Conservation (phyloP, 140 eudicot genomes). For the Artemisia princeps region DNA sequence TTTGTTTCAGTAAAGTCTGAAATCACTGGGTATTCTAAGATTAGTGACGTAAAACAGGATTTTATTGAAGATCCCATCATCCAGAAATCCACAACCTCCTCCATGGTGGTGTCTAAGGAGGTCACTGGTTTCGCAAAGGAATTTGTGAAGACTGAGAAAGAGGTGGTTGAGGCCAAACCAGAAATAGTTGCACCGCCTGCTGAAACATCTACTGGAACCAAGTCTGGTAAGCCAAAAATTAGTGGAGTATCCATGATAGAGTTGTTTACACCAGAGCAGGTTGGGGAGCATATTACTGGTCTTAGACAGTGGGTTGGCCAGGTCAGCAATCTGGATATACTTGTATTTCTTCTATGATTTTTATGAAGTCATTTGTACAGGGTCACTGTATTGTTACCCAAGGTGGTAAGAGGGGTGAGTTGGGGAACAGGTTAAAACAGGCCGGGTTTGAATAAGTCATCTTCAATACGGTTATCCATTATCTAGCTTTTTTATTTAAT, state of each 20-base stretch:
- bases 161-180: constrained; percentile 36
- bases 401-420: background rate
- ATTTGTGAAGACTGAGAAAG: constrained; percentile 51
- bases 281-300: constrained; percentile 76
- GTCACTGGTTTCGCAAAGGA: constrained; percentile 33
- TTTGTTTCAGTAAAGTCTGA: constrained; percentile 37
- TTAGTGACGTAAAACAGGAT: constrained; percentile 34
- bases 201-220: constrained; percentile 48
- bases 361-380: no score
- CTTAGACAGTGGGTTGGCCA: constrained; percentile 98
- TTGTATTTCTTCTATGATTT: constrained; percentile 11
- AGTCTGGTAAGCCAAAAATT: constrained; percentile 81
- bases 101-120: constrained; percentile 25
- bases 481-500: background rate
- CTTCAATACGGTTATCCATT: background rate
- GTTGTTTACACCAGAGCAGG: constrained; percentile 86
- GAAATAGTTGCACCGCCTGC: constrained; percentile 33
- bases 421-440: constrained; percentile 1
- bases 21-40: background rate
- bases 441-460: background rate
- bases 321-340: constrained; percentile 36
- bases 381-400: no score
- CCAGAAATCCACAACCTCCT: constrained; percentile 31
- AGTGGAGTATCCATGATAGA: constrained; percentile 88
- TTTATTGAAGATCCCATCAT: constrained; percentile 29